phyloP scores from a whole-genome alignment of 106 monocot species.

The Acorus calamus region DNA sequence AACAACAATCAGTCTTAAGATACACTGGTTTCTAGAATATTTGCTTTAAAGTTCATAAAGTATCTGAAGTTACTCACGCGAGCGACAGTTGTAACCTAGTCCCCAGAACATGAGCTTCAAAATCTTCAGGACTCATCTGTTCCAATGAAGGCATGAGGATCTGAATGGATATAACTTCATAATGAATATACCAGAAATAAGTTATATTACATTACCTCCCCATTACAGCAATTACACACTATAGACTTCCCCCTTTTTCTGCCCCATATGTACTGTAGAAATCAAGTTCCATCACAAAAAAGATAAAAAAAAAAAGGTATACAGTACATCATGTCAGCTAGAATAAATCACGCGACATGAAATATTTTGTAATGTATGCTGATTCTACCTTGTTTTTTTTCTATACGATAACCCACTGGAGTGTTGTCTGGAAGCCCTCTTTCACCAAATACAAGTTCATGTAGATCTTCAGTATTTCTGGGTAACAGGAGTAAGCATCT shows the following conservation, averaged over 20 bases:
- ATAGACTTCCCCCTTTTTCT: slow-evolving; percentile 39
- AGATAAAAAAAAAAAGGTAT: no score
- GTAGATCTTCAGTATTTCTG: no score
- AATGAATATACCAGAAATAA: background rate
- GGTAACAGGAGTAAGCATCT: no score
- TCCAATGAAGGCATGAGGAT: slow-evolving; percentile 14
- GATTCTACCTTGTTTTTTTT: no score
- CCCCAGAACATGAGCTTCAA: slow-evolving; percentile 42
- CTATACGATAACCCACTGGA: no score
- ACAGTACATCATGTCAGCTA: no score
- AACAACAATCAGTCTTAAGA: background rate
- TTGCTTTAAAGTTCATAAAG: background rate
- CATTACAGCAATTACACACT: slow-evolving; percentile 40
- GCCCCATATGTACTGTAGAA: background rate
- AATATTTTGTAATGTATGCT: no score
- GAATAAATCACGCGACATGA: no score
- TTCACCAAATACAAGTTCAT: no score
- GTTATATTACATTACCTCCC: slow-evolving; percentile 26
- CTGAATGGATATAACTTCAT: slow-evolving; percentile 3
- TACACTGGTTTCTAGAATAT: background rate
- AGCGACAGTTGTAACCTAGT: no score
- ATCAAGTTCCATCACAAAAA: no score
- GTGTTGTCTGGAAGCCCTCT: no score
- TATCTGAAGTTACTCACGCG: slow-evolving; percentile 21
- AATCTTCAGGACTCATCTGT: slow-evolving; percentile 47